Percentiles rank a stretch among this genome's conserved stretches.
These are phyloP conservation scores for rapeseed (Brassica napus) DNA, from an alignment of 345 rosid species.

Conservation along the genomic window DNA sequence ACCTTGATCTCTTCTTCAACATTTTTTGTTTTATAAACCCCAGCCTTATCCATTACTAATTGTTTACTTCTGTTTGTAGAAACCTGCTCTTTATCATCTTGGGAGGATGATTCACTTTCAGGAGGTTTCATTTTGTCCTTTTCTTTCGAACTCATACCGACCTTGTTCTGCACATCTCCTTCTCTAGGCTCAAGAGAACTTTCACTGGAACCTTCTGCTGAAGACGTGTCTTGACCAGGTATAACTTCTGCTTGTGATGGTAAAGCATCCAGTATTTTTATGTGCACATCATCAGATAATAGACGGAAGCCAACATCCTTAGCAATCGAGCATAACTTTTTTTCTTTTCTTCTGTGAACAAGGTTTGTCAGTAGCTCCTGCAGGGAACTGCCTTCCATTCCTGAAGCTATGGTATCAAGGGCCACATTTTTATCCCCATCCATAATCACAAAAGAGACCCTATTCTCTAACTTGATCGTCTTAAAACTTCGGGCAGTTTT, in stretches of 20 bases:
- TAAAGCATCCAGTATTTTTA: conserved; percentile 47
- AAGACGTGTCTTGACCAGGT: conserved; percentile 42
- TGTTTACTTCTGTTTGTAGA: conserved; percentile 33
- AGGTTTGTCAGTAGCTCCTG: conserved; percentile 64
- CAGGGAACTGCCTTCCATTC: conserved; percentile 67
- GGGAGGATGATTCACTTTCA: conserved; percentile 41
- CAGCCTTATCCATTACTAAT: conserved; percentile 36
- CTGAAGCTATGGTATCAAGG: conserved; percentile 53
- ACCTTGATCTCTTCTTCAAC: conserved; percentile 36
- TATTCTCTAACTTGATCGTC: conserved; percentile 54
- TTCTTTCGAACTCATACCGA: conserved; percentile 33
- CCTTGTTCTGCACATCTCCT: conserved; percentile 34
- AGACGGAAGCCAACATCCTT: conserved; percentile 86
- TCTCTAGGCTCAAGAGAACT: conserved; percentile 35
- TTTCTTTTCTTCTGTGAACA: conserved; percentile 64
- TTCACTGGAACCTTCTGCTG: conserved; percentile 42
- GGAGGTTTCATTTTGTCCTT: conserved; percentile 35
- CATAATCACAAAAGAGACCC: conserved; percentile 68
- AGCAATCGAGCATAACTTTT: conserved; percentile 69
- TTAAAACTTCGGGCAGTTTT: conserved; percentile 45
- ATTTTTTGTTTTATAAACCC: conserved; percentile 31
- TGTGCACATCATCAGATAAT: conserved; percentile 67
- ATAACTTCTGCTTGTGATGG: conserved; percentile 47
- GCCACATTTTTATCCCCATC: conserved; percentile 62
- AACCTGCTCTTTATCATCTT: conserved; percentile 40